These are phyloP conservation scores for Thuja plicata DNA, from an alignment of 83 land plant genomes.

Conservation along the genomic window DNA sequence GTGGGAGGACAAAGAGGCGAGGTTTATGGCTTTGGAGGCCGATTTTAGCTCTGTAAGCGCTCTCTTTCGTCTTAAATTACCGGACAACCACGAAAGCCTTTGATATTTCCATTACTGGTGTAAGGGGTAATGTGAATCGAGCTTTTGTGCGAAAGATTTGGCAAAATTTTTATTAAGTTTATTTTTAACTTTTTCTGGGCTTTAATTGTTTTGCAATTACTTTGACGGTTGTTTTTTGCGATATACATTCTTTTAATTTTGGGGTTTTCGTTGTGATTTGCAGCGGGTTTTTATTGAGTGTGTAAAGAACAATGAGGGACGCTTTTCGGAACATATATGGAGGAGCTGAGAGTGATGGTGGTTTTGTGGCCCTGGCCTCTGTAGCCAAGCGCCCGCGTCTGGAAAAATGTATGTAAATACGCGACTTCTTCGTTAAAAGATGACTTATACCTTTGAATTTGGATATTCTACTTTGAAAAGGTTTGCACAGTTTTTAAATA, in stretches of 20 bases:
- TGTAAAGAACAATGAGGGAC: not conserved
- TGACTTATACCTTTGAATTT: no score
- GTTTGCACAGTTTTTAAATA: no score
- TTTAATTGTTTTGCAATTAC: not conserved
- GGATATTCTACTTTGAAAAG: not conserved
- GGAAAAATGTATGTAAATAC: not conserved
- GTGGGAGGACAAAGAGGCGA: not conserved
- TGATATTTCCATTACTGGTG: not conserved
- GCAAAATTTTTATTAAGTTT: not conserved
- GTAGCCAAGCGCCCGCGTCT: not conserved
- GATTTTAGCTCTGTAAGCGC: not conserved
- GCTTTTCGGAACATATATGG: not conserved
- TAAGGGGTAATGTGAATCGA: not conserved
- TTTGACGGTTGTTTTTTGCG: not conserved
- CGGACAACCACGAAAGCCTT: no score
- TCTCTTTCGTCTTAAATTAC: not conserved
- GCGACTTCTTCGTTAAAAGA: not conserved
- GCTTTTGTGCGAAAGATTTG: not conserved
- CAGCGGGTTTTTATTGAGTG: not conserved
- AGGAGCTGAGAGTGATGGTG: not conserved
- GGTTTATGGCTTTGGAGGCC: conserved; percentile 4
- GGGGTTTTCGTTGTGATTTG: not conserved
- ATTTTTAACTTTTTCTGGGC: not conserved
- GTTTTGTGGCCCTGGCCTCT: not conserved
- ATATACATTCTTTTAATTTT: not conserved